A percentile compares a stretch with the other conserved stretches of the same genome.
These are phyloP conservation scores for Lolium rigidum DNA, from an alignment of 176 grass and related monocot species.

Conservation along the genomic window DNA sequence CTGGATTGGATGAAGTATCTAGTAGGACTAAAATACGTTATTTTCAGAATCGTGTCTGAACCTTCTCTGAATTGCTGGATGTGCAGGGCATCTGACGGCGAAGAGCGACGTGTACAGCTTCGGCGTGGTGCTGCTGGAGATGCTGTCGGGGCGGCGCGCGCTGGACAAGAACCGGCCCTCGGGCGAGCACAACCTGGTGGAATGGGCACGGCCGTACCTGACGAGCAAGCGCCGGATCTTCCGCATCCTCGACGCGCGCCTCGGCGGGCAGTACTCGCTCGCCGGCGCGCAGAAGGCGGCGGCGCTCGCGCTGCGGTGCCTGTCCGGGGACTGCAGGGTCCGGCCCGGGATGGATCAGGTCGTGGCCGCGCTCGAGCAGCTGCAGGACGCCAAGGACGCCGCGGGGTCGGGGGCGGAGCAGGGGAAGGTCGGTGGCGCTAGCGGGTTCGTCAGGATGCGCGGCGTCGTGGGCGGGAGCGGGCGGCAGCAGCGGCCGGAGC, in stretches of 20 bases:
- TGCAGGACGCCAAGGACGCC: slow-evolving; percentile 54
- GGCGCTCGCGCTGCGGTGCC: slow-evolving; percentile 53
- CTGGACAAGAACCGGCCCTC: slow-evolving; percentile 74
- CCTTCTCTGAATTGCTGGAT: neutral
- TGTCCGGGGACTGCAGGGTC: slow-evolving; percentile 51
- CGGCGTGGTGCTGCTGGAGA: slow-evolving; percentile 67
- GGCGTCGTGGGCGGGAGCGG: neutral
- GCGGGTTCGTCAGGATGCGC: neutral
- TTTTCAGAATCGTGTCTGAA: neutral
- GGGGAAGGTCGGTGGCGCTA: neutral
- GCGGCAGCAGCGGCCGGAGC: neutral
- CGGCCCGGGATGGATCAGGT: slow-evolving; percentile 71
- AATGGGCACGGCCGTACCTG: slow-evolving; percentile 75
- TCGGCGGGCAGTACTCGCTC: slow-evolving; percentile 62
- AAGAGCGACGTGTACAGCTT: slow-evolving; percentile 85
- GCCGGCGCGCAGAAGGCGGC: slow-evolving; percentile 57
- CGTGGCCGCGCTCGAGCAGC: slow-evolving; percentile 50
- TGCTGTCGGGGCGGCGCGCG: slow-evolving; percentile 56
- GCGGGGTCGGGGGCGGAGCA: neutral
- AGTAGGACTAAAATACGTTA: neutral
- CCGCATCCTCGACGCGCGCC: slow-evolving; percentile 54
- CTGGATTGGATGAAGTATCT: neutral
- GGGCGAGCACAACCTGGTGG: slow-evolving; percentile 73
- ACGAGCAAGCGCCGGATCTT: slow-evolving; percentile 52
- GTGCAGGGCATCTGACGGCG: slow-evolving; percentile 64